Evolutionary conservation across 768 basidiomycete species (phyloP), one percentile per base, ranked within the genome.

Genomic region (Suillus fuscotomentosus): DNA sequence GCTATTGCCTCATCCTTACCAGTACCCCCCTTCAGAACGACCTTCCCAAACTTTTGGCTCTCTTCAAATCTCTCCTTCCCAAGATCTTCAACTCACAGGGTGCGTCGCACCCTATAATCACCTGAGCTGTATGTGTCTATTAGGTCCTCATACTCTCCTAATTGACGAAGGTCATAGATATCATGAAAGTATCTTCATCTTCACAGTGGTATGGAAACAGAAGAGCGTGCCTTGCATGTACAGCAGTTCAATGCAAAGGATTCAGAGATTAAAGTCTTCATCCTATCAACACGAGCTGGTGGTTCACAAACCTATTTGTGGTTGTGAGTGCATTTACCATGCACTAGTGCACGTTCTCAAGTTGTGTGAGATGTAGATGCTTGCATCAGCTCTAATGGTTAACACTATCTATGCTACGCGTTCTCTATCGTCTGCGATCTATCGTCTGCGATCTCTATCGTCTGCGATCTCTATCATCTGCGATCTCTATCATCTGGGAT

Each of bases 111-210:
- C 24, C 22, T 22, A 14, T n/a, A 1, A 10, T 43, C 1, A 7
- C 45, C 4, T 5, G 42, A 11, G 27, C 54, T 22, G 5, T 69
- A 42, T 10, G 54, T 62, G 17, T 60, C 54, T 34, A 63, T 0
- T 67, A 95, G 92, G 94, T 97, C 55, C 87, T 99, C 63, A 98
- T 99, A 70, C 99, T 99, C 87, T 99, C 99, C 89, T 97, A 99
- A 78, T 98, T 99, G 97, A 98, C 95, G 20, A 93, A 95, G 72
- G 94, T 98, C 70, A 97, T 98, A 95, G 94, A 97, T 67, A 95
- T 97, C 74, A 94, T 97, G 88, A 85, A 90, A 92, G 70, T 90
- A 92, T 75, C 88, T 97, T 60, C 92, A 95, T 69, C 82, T 98
- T 22, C 95, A 98, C 76, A 95, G 95, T 82, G 90, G 92, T 15